phyloP scores from a whole-genome alignment of 192 early-diverging fungal genomes.

The Dissophora globulifera region DNA sequence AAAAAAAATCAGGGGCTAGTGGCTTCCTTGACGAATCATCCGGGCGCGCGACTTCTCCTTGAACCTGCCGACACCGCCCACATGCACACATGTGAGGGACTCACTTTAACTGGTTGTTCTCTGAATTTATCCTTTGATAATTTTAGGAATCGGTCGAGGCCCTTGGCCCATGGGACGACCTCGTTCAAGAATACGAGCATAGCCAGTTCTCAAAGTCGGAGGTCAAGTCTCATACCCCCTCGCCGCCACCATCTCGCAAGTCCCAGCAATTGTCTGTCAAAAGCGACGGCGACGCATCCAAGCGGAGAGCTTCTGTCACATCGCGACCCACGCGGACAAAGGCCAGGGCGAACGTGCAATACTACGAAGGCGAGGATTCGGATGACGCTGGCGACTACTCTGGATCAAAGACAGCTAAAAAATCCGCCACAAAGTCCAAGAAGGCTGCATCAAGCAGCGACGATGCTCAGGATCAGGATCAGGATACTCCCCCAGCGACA shows the following conservation, averaged over 20 bases:
- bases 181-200: slow-evolving; percentile 53
- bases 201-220: slow-evolving; percentile 52
- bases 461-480: slow-evolving; percentile 31
- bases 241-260: slow-evolving; percentile 42
- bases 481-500: slow-evolving; percentile 25
- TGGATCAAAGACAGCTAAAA: slow-evolving; percentile 15
- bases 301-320: slow-evolving; percentile 2
- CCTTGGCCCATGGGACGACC: slow-evolving; percentile 43
- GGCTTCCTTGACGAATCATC: slow-evolving; percentile 7
- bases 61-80: no score
- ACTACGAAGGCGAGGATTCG: slow-evolving; percentile 44
- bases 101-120: no score
- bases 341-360: slow-evolving; percentile 37
- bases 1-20: slow-evolving; percentile 24
- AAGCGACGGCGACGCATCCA: slow-evolving; percentile 28
- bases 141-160: slow-evolving; percentile 53
- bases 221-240: slow-evolving; percentile 27
- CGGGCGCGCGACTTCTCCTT: not conserved
- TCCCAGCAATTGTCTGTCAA: slow-evolving; percentile 19
- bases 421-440: slow-evolving; percentile 16
- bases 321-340: slow-evolving; percentile 34
- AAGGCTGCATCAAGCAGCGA: slow-evolving; percentile 43
- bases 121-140: no score
- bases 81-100: no score
- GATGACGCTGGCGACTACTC: slow-evolving; percentile 38